These are phyloP conservation scores for Ascochyta clinopodiicola DNA, from an alignment of 2,329 filamentous ascomycete genomes.

Conservation along the genomic window DNA sequence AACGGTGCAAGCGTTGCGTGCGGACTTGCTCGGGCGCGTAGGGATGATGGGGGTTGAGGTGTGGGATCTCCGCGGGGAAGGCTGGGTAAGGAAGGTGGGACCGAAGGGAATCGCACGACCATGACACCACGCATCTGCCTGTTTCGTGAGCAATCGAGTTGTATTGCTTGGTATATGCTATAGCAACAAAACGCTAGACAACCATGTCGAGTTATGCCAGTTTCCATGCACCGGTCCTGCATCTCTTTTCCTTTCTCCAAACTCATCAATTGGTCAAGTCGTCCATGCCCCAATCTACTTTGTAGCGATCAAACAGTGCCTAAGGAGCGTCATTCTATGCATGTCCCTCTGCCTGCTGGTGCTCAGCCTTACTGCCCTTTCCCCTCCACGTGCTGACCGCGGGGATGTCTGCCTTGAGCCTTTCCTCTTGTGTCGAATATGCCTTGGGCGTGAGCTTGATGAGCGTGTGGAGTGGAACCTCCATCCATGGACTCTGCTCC, in stretches of 20 bases:
- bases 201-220: constrained; percentile 12
- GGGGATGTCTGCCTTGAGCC: constrained; percentile 88
- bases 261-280: not conserved
- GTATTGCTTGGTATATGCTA: constrained; percentile 9
- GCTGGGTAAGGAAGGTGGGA: constrained; percentile 30
- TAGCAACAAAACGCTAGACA: constrained; percentile 13
- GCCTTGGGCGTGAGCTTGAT: constrained; percentile 96
- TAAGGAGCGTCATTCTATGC: constrained; percentile 19
- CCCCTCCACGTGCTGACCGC: constrained; percentile 96
- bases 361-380: constrained; percentile 90
- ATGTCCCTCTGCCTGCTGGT: constrained; percentile 60
- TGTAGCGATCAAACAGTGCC: constrained; percentile 13
- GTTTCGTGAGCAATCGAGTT: not conserved
- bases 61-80: constrained; percentile 27
- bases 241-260: not conserved
- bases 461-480: constrained; percentile 92
- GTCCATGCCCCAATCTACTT: not conserved
- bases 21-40: constrained; percentile 2
- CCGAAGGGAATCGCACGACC: not conserved
- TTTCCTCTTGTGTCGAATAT: constrained; percentile 89
- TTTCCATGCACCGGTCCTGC: constrained; percentile 5
- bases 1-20: constrained; percentile 10
- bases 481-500: constrained; percentile 95
- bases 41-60: constrained; percentile 8
- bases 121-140: not conserved